These are phyloP conservation scores for Arctium lappa DNA, from an alignment of 129 eudicot genomes.

Conservation along the genomic window DNA sequence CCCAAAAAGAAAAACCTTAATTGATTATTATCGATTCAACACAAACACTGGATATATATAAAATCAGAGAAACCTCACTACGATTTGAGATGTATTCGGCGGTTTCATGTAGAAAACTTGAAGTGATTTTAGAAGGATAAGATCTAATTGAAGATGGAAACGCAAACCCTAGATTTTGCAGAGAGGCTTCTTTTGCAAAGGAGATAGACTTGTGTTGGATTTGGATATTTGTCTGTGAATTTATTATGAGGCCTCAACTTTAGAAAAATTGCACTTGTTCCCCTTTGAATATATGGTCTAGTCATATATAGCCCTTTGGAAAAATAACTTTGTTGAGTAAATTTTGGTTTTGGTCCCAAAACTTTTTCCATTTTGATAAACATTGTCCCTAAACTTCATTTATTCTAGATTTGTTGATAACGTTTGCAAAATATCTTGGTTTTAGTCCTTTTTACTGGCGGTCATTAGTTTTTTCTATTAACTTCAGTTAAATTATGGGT, in stretches of 20 bases:
- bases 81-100: constrained; percentile 30
- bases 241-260: neutral
- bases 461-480: too few species aligned
- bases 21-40: neutral
- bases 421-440: too few species aligned
- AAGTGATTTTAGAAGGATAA: neutral
- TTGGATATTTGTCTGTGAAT: neutral
- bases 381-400: too few species aligned
- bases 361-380: too few species aligned
- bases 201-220: neutral
- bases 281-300: neutral
- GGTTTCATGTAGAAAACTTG: constrained; percentile 27
- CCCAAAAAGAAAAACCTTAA: neutral
- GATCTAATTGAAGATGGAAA: constrained; percentile 2
- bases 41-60: neutral
- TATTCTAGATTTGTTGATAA: too few species aligned
- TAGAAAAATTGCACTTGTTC: neutral
- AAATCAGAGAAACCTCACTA: constrained; percentile 5
- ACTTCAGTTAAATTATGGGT: too few species aligned
- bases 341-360: too few species aligned
- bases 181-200: constrained; percentile 1
- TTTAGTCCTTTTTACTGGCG: too few species aligned
- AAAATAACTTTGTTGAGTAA: neutral
- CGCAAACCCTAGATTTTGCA: constrained; percentile 23
- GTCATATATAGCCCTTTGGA: neutral